These are phyloP conservation scores for Austroboletus niveus DNA, from an alignment of 1,284 basidiomycete genomes.

Conservation along the genomic window DNA sequence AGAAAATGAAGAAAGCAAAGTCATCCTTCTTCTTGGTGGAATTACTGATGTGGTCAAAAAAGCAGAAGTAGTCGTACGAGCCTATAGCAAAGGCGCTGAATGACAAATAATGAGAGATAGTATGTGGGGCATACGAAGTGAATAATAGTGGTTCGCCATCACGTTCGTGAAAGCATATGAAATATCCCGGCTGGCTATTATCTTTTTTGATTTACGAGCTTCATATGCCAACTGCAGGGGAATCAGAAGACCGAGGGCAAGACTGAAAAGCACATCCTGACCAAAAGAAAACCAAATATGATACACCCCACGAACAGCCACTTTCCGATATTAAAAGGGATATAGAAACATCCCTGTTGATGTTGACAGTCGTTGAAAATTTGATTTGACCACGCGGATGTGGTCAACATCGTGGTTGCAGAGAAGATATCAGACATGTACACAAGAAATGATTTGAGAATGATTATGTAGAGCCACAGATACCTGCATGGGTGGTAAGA, in stretches of 20 bases:
- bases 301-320: conserved; percentile 99
- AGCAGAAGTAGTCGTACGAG: conserved; percentile 96
- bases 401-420: conserved; percentile 94
- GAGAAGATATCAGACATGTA: conserved; percentile 98
- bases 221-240: conserved; percentile 79
- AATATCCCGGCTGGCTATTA: conserved; percentile 93
- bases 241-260: conserved; percentile 1
- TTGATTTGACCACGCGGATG: conserved; percentile 85
- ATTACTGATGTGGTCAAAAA: conserved; percentile 94
- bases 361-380: conserved; percentile 76
- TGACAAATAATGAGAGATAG: neutral
- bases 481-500: conserved; percentile 55
- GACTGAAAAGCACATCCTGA: conserved; percentile 38
- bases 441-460: conserved; percentile 94
- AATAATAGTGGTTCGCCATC: conserved; percentile 95
- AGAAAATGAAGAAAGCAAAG: conserved; percentile 99
- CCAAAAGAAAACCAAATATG: conserved; percentile 93
- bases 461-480: conserved; percentile 85
- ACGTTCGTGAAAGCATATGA: conserved; percentile 97
- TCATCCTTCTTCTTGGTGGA: conserved; percentile 97
- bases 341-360: conserved; percentile 73
- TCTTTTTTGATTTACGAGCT: conserved; percentile 87
- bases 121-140: conserved; percentile 63
- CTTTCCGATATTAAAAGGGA: conserved; percentile 87
- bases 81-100: conserved; percentile 42